phyloP scores from a whole-genome alignment of 805 yeast genomes.

The Cyberlindnera euphorbiae region DNA sequence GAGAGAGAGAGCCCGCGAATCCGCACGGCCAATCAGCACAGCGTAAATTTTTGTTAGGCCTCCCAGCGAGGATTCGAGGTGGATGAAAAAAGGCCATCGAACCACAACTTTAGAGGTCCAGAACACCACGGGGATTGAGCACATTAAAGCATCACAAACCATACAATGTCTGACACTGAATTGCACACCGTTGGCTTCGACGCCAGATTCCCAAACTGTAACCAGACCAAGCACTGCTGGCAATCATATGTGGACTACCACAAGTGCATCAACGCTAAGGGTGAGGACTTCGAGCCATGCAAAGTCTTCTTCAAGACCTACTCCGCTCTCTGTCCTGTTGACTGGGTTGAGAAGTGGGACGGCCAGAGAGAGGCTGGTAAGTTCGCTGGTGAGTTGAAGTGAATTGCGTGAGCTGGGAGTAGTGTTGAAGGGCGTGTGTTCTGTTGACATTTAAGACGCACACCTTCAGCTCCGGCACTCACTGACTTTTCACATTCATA shows the following conservation, averaged over 20 bases:
- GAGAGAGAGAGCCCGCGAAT: too few relatives aligned
- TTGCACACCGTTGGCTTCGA: constrained; percentile 72
- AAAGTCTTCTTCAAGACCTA: constrained; percentile 89
- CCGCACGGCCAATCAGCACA: constrained; percentile 15
- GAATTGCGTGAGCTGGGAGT: too few relatives aligned
- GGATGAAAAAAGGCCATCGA: neutral
- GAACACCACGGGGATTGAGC: too few relatives aligned
- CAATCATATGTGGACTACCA: constrained; percentile 97
- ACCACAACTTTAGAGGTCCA: too few relatives aligned
- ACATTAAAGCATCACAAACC: too few relatives aligned
- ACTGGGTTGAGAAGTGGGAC: constrained; percentile 86
- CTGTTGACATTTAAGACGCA: too few relatives aligned
- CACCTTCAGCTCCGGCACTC: too few relatives aligned
- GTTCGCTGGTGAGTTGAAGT: constrained; percentile 46
- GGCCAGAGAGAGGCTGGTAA: constrained; percentile 69
- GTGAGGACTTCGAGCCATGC: constrained; percentile 98
- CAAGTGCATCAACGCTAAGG: constrained; percentile 94
- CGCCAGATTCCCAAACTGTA: constrained; percentile 93
- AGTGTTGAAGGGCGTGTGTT: too few relatives aligned
- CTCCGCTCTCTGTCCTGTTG: constrained; percentile 78
- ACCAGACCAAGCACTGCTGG: constrained; percentile 98
- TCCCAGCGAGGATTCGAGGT: neutral
- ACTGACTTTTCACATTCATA: too few relatives aligned
- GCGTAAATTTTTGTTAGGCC: constrained; percentile 6
- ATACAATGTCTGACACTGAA: constrained; percentile 33